phyloP scores from a whole-genome alignment of 371 early-diverging fungal genomes.

The Mortierella sp. region DNA sequence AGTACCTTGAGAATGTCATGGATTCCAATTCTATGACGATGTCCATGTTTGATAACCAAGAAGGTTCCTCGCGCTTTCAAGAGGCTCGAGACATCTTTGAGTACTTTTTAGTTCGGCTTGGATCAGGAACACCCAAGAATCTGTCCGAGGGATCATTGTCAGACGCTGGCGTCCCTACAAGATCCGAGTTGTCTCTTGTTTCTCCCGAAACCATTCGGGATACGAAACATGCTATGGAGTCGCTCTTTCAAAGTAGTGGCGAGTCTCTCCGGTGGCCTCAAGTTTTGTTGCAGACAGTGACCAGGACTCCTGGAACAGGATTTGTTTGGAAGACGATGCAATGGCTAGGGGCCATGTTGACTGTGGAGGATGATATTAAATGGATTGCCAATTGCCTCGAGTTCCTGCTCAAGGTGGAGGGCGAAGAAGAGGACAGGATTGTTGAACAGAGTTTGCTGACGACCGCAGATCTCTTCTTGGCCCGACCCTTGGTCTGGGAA shows the following conservation, averaged over 20 bases:
- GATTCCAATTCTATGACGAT: conserved; percentile 1
- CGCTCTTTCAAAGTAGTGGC: conserved; percentile 24
- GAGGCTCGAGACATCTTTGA: conserved; percentile 50
- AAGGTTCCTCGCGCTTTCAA: conserved; percentile 22
- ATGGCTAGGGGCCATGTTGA: conserved; percentile 34
- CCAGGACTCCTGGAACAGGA: conserved; percentile 26
- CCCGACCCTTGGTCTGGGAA: conserved; percentile 29
- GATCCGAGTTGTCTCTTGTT: too few relatives aligned
- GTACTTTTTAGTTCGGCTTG: conserved; percentile 41
- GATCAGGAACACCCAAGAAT: conserved; percentile 1
- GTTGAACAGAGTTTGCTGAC: conserved; percentile 37
- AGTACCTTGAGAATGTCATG: conserved; percentile 41
- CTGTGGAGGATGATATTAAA: conserved; percentile 19
- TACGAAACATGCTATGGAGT: conserved; percentile 36
- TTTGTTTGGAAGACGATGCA: conserved; percentile 27
- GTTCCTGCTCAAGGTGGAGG: conserved; percentile 33
- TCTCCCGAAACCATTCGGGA: conserved; percentile 5
- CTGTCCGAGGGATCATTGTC: background rate
- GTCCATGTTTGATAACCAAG: background rate
- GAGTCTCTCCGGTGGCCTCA: conserved; percentile 22
- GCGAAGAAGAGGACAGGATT: conserved; percentile 1
- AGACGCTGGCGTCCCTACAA: background rate
- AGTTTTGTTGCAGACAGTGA: conserved; percentile 30
- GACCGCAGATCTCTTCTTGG: conserved; percentile 17
- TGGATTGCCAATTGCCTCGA: conserved; percentile 30